Base-by-base conservation (phyloP, 768 basidiomycete species). In the Pulveroboletus sp. region DNA sequence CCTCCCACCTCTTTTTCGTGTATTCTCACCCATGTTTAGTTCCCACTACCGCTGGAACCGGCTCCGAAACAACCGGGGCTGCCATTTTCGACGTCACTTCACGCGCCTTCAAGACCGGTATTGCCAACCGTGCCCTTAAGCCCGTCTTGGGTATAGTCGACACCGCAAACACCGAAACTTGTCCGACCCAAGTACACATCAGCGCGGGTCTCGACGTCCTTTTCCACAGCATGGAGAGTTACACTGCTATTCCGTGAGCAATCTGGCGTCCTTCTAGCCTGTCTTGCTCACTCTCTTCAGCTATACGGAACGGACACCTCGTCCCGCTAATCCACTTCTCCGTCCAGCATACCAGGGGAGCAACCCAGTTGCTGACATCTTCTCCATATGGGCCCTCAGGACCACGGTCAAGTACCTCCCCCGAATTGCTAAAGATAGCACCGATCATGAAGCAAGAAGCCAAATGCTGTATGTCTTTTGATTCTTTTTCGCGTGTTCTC, bases 191-290 rank as follows among this genome's bases (percentile, higher is more conserved):
- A 43, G 85, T 98, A 10, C 92, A 97, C 60, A 93, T 98, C 58
- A 90, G 89, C 52, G 79, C 93, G n/a, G 95, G 95, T 4, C 76
- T 97, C 39, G 95, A 97, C 64, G 94, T 97, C 2, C 72, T 98
- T 29, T 97, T 97, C 79, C 95, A 98, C 59, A 90, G 94, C 44
- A 74, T 97, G 69, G 94, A 98, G 68, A 92, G 87, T 51, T 95
- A 88, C 65, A 95, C 93, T 8, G 90, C 93, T 6, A 94, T 97
- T 55, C 93, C 91, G 83, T 95, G 62, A 65, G 80, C 14, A 33
- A 45, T 7, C 8, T 10, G 32, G 33, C 43, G 36, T 39, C n/a
- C 35, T 40, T 29, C 17, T 17, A 31, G 1, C 34, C 32, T 39
- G 8, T 36, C 49, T 56, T 53, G 45, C 37, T 50, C 32, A 53